A percentile compares a stretch with the other conserved stretches of the same genome.
These are phyloP conservation scores for Leptomonas pyrrhocoris DNA, from an alignment of 208 protist genomes.

Conservation along the genomic window DNA sequence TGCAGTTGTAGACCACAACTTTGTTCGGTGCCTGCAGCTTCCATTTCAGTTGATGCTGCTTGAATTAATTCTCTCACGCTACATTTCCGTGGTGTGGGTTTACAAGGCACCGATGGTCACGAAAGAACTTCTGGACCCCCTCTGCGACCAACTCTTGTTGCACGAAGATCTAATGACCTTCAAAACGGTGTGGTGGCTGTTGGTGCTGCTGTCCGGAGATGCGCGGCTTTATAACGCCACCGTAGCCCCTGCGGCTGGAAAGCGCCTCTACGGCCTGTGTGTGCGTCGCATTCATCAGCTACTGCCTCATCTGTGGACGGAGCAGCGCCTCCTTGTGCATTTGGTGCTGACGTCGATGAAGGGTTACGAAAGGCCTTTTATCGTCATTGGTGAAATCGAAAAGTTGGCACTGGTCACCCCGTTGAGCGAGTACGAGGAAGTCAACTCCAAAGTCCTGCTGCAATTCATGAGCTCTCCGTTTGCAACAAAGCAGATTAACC, in stretches of 20 bases:
- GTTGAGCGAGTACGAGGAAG: conserved; percentile 15
- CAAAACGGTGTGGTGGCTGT: conserved; percentile 50
- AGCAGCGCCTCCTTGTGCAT: conserved; percentile 49
- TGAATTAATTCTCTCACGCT: conserved; percentile 27
- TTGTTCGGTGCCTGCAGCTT: conserved; percentile 24
- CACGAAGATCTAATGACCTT: conserved; percentile 33
- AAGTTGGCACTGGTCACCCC: conserved; percentile 26
- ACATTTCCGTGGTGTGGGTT: conserved; percentile 15
- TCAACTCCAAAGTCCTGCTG: conserved; percentile 26
- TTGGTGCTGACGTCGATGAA: conserved; percentile 26
- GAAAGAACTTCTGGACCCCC: conserved; percentile 26
- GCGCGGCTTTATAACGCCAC: neutral
- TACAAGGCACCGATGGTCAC: conserved; percentile 4
- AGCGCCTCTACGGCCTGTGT: conserved; percentile 48
- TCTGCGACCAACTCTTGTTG: conserved; percentile 23
- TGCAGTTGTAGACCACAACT: conserved; percentile 8
- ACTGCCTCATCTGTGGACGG: conserved; percentile 37
- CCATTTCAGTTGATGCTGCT: conserved; percentile 38
- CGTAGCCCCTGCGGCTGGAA: conserved; percentile 19
- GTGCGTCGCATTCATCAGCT: conserved; percentile 54
- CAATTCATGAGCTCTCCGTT: conserved; percentile 35
- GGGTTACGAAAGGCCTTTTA: conserved; percentile 52
- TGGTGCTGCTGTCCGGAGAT: conserved; percentile 33
- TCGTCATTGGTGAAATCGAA: conserved; percentile 56
- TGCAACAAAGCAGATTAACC: neutral